Percentiles rank a stretch among this genome's conserved stretches.
Evolutionary conservation across 2,329 filamentous ascomycete species (phyloP).

Genomic region (Diatrype stigma): DNA sequence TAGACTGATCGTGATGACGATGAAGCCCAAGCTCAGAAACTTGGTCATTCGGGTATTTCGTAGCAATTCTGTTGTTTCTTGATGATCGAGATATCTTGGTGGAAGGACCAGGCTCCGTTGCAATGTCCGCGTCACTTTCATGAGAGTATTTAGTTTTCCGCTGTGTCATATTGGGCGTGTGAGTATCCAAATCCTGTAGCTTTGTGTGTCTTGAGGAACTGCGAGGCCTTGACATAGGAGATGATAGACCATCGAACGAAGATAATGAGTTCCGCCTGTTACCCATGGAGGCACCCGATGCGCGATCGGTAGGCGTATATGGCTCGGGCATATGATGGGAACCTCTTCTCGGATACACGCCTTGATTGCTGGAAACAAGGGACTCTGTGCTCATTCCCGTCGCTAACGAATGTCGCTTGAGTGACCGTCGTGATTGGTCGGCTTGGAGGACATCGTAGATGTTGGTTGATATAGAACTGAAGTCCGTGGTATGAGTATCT

Average conservation of each 20-base stretch:
- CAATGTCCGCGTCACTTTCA: not conserved
- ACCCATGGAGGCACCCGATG: slow-evolving; percentile 1
- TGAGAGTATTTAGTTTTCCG: not conserved
- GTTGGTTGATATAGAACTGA: slow-evolving; percentile 3
- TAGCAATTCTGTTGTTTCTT: not conserved
- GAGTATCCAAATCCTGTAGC: slow-evolving; percentile 7
- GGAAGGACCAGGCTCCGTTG: not conserved
- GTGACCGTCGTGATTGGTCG: slow-evolving; percentile 8
- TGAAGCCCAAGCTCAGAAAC: slow-evolving; percentile 3
- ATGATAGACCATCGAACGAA: slow-evolving; percentile 14
- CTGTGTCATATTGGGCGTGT: slow-evolving; percentile 14
- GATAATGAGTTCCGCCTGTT: slow-evolving; percentile 23
- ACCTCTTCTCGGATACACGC: slow-evolving; percentile 12
- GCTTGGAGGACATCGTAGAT: slow-evolving; percentile 12
- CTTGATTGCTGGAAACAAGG: slow-evolving; percentile 4
- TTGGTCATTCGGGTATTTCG: slow-evolving; percentile 1
- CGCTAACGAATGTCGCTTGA: slow-evolving; percentile 20
- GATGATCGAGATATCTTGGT: slow-evolving; percentile 6
- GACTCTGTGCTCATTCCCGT: slow-evolving; percentile 18
- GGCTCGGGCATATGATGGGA: not conserved
- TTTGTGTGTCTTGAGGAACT: slow-evolving; percentile 9
- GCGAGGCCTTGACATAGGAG: slow-evolving; percentile 8
- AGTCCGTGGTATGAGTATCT: slow-evolving; percentile 30
- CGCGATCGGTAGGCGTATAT: slow-evolving; percentile 3
- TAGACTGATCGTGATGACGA: slow-evolving; percentile 9